Conservation (phyloP, 2,329 filamentous ascomycete species). For the Stachybotrys chlorohalonatus region DNA sequence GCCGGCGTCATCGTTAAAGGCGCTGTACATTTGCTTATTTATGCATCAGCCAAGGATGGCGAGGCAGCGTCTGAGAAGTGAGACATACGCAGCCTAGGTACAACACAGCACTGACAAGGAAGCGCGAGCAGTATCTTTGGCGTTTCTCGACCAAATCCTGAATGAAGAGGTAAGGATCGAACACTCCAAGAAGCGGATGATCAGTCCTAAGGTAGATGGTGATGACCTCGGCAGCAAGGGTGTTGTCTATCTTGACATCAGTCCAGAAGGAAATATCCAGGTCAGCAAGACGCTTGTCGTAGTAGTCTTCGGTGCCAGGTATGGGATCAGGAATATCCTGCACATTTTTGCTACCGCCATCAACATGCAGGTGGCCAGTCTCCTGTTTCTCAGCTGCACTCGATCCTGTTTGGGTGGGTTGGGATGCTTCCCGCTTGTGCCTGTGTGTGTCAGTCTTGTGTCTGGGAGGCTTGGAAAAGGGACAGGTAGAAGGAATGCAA, state of each 20-base stretch:
- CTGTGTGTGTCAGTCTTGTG: too few relatives aligned
- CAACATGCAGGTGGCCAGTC: background rate
- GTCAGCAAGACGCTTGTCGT: slow-evolving; percentile 16
- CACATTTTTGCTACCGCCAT: background rate
- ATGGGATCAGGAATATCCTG: background rate
- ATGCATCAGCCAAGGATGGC: background rate
- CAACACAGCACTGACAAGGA: slow-evolving; percentile 24
- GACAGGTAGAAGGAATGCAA: background rate
- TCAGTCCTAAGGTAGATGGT: slow-evolving; percentile 28
- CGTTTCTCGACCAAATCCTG: slow-evolving; percentile 18
- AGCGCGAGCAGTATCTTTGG: slow-evolving; percentile 16
- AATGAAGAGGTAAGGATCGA: slow-evolving; percentile 24
- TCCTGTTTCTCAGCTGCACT: background rate
- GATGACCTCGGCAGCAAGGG: slow-evolving; percentile 21
- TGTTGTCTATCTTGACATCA: slow-evolving; percentile 16
- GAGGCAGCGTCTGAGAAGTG: slow-evolving; percentile 1
- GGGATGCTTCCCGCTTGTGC: background rate
- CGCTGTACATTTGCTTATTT: slow-evolving; percentile 24
- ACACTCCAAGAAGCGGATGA: slow-evolving; percentile 26
- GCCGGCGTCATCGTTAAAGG: slow-evolving; percentile 14
- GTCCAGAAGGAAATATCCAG: slow-evolving; percentile 25
- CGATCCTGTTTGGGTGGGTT: background rate
- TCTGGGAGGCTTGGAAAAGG: too few relatives aligned
- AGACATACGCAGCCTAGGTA: slow-evolving; percentile 20
- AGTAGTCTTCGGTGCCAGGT: background rate